These are phyloP conservation scores for Brasilioporus rufonigricans DNA, from an alignment of 768 basidiomycete genomes.

Conservation along the genomic window DNA sequence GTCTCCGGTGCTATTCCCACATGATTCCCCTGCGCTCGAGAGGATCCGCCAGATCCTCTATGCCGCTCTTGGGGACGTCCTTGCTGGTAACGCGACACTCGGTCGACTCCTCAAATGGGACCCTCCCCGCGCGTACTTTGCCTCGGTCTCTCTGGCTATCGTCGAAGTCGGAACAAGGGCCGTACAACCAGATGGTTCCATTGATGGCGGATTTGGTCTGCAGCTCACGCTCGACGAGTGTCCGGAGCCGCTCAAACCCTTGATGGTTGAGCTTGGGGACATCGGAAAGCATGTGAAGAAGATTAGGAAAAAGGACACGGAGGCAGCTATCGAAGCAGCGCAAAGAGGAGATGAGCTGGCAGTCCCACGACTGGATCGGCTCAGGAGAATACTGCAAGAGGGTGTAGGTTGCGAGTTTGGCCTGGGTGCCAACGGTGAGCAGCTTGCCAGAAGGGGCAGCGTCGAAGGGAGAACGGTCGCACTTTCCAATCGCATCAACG, in stretches of 20 bases:
- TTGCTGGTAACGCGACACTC: constrained; percentile 55
- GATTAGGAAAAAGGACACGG: constrained; percentile 55
- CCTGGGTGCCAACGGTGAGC: constrained; percentile 11
- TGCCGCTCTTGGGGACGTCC: constrained; percentile 70
- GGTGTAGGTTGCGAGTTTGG: constrained; percentile 48
- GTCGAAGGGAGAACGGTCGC: constrained; percentile 63
- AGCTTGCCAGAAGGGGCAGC: constrained; percentile 42
- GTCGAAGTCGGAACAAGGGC: constrained; percentile 59
- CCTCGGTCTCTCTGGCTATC: constrained; percentile 70
- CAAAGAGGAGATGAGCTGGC: constrained; percentile 35
- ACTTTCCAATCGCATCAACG: constrained; percentile 77
- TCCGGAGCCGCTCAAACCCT: constrained; percentile 58
- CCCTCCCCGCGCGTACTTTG: constrained; percentile 75
- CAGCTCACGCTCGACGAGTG: constrained; percentile 58
- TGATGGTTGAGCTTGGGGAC: constrained; percentile 62
- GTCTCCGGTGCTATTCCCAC: constrained; percentile 45
- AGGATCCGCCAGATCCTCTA: constrained; percentile 87
- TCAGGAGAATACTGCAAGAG: constrained; percentile 52
- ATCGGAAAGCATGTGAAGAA: constrained; percentile 51
- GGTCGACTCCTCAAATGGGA: constrained; percentile 57
- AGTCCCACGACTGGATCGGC: constrained; percentile 53
- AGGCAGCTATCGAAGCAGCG: constrained; percentile 43
- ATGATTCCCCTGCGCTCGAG: constrained; percentile 53
- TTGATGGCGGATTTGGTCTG: constrained; percentile 51
- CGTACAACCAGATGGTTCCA: constrained; percentile 44